Evolutionary conservation across 768 basidiomycete species (phyloP).

Genomic region (Russula brevipes): DNA sequence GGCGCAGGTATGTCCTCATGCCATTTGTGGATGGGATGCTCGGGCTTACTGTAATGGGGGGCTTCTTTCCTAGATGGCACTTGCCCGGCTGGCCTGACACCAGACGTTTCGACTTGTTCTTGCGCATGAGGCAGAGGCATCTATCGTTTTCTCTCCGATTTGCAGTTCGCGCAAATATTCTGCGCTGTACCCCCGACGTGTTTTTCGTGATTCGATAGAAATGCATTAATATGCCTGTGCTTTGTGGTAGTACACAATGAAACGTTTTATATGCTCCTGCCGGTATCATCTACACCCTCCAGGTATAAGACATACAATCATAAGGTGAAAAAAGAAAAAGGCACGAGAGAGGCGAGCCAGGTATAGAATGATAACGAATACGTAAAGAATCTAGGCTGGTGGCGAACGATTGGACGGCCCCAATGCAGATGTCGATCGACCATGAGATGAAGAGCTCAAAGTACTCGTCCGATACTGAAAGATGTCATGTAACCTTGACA

Average conservation of each 20-base stretch:
- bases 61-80: conserved; percentile 35
- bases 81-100: conserved; percentile 41
- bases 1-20: conserved; percentile 34
- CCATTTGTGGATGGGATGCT: not conserved
- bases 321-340: not conserved
- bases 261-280: conserved; percentile 4
- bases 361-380: not conserved
- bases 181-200: not conserved
- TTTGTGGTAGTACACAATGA: conserved; percentile 10
- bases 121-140: conserved; percentile 30
- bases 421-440: conserved; percentile 22
- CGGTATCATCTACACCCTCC: conserved; percentile 17
- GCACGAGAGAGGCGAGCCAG: not conserved
- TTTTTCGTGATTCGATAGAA: not conserved
- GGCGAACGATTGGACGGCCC: conserved; percentile 13
- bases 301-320: conserved; percentile 19
- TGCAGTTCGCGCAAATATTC: not conserved
- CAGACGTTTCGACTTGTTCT: conserved; percentile 40
- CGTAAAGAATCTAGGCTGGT: conserved; percentile 3
- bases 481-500: conserved; percentile 71
- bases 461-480: conserved; percentile 80
- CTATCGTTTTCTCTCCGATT: not conserved
- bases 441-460: conserved; percentile 40
- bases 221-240: not conserved
- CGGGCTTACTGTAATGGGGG: not conserved